These are phyloP conservation scores for Lagenidium giganteum DNA, from an alignment of 352 stramenopile genomes.

Conservation along the genomic window DNA sequence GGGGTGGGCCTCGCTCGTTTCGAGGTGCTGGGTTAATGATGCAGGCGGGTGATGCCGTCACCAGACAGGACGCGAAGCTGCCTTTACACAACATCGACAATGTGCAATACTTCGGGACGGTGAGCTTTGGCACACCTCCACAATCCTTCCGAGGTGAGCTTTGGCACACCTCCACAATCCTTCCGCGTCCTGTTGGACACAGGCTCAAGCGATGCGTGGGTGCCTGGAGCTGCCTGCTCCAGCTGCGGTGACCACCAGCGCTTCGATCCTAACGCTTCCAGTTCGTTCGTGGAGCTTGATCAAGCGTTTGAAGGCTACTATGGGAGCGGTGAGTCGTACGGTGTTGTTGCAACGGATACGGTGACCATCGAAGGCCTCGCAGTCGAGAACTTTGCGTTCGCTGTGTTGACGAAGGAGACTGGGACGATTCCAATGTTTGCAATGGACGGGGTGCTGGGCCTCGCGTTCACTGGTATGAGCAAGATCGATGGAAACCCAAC, in stretches of 20 bases:
- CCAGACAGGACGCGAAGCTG: no score
- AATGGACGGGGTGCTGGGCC: slow-evolving; percentile 46
- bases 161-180: slow-evolving; percentile 29
- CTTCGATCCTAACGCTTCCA: slow-evolving; percentile 28
- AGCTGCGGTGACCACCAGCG: slow-evolving; percentile 48
- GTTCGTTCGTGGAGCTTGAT: slow-evolving; percentile 16
- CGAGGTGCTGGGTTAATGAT: no score
- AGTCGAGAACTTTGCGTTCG: slow-evolving; percentile 26
- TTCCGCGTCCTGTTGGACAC: slow-evolving; percentile 32
- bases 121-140: slow-evolving; percentile 26
- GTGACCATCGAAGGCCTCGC: slow-evolving; percentile 30
- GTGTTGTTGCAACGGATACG: slow-evolving; percentile 25
- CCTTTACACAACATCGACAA: slow-evolving; percentile 19
- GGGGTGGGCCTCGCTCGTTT: no score
- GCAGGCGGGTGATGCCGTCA: no score
- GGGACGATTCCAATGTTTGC: slow-evolving; percentile 43
- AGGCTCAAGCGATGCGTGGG: slow-evolving; percentile 35
- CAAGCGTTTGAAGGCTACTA: slow-evolving; percentile 40
- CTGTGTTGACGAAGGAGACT: slow-evolving; percentile 38
- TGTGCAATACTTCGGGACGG: slow-evolving; percentile 21
- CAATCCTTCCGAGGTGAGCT: slow-evolving; percentile 22
- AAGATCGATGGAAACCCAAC: slow-evolving; percentile 35
- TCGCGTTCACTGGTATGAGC: slow-evolving; percentile 46
- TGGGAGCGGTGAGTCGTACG: slow-evolving; percentile 38
- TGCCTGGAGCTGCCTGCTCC: slow-evolving; percentile 27